Conservation (phyloP, 108 stramenopile genomes). For the Schizochytrium sp. region DNA sequence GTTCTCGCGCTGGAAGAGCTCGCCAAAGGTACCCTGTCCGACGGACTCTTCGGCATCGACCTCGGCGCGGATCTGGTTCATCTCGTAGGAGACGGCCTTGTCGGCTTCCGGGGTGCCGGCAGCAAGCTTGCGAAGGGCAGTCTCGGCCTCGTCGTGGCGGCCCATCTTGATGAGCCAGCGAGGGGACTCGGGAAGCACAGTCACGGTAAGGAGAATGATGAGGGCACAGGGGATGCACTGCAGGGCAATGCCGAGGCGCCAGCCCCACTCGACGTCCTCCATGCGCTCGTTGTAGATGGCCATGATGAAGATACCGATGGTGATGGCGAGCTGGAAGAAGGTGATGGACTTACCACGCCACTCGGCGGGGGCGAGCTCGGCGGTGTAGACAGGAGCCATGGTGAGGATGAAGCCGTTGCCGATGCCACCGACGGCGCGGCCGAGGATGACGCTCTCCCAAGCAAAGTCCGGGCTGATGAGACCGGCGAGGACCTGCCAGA, state of each 20-base stretch:
- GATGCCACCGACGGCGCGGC: conserved; percentile 8
- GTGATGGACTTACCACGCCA: background rate
- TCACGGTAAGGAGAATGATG: background rate
- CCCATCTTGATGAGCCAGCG: background rate
- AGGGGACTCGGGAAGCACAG: background rate
- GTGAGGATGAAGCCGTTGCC: background rate
- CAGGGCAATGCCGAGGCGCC: background rate
- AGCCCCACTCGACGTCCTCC: background rate
- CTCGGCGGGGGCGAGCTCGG: background rate
- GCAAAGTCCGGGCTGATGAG: background rate
- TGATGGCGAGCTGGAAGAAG: background rate
- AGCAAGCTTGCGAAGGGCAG: background rate
- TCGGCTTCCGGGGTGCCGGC: background rate
- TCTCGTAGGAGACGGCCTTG: background rate
- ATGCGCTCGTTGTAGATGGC: background rate
- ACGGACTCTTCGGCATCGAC: background rate
- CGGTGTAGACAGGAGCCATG: background rate
- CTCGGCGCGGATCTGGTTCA: background rate
- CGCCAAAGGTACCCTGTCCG: background rate
- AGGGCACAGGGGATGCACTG: background rate
- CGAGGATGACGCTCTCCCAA: background rate
- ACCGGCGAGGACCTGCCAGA: background rate
- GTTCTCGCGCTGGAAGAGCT: background rate
- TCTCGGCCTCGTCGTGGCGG: background rate
- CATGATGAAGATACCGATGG: background rate